Conservation (phyloP, 2,329 filamentous ascomycete genomes). For the Thelonectria rubi region DNA sequence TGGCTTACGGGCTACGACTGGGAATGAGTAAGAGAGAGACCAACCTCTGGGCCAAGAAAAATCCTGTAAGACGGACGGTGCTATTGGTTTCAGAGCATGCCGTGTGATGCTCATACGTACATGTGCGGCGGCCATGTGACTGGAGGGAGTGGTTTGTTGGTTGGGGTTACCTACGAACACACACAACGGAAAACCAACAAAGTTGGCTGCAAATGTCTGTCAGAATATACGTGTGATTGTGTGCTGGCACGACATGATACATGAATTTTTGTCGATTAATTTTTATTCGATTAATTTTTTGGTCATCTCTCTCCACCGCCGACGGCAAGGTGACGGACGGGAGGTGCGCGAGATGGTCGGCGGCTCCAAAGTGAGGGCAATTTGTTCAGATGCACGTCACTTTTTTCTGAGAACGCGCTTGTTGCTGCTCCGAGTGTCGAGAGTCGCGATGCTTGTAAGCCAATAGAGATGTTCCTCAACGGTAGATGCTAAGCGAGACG, state of each 20-base stretch:
- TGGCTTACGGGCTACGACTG: not conserved
- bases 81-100: constrained; percentile 9
- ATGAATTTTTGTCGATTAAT: too few relatives aligned
- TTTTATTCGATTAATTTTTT: not conserved
- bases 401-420: not conserved
- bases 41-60: not conserved
- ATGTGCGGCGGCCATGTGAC: not conserved
- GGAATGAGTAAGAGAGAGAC: not conserved
- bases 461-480: constrained; percentile 26
- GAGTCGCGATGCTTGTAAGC: constrained; percentile 9
- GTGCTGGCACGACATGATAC: not conserved
- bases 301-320: not conserved
- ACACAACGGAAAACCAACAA: not conserved
- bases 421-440: not conserved
- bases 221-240: not conserved
- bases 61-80: not conserved
- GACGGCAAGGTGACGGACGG: not conserved
- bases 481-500: constrained; percentile 6
- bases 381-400: not conserved
- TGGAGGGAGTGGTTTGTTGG: not conserved
- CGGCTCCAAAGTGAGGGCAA: not conserved
- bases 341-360: not conserved
- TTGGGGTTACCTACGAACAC: too few relatives aligned
- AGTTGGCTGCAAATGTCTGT: not conserved
- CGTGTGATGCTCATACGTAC: not conserved